phyloP scores from a whole-genome alignment of 495 filamentous ascomycete genomes.

The Patellaria atrata region DNA sequence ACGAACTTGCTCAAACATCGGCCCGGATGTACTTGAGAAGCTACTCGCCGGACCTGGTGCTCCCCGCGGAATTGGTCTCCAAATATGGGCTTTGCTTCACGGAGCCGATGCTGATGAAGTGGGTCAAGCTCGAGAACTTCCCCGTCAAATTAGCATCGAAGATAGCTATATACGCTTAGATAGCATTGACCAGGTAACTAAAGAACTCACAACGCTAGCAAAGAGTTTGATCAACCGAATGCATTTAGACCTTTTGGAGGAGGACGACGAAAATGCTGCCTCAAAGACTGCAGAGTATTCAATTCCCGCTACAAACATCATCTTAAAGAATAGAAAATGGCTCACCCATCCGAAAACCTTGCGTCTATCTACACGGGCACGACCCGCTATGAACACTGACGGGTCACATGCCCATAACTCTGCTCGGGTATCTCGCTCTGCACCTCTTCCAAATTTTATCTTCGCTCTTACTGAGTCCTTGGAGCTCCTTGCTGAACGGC shows the following conservation, averaged over 20 bases:
- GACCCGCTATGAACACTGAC: conserved; percentile 41
- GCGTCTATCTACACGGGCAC: conserved; percentile 59
- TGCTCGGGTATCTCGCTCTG: conserved; percentile 54
- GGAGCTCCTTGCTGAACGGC: conserved; percentile 44
- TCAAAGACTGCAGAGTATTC: background rate
- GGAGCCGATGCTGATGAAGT: conserved; percentile 54
- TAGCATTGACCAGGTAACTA: conserved; percentile 42
- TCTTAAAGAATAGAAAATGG: conserved; percentile 32
- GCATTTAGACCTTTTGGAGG: conserved; percentile 55
- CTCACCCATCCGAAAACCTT: conserved; percentile 55
- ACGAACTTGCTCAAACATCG: conserved; percentile 45
- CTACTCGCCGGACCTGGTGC: conserved; percentile 55
- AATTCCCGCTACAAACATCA: background rate
- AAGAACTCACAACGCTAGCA: conserved; percentile 48
- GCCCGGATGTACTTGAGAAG: conserved; percentile 42
- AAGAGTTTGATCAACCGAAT: conserved; percentile 64
- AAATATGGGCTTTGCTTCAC: conserved; percentile 46
- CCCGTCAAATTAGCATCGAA: conserved; percentile 86
- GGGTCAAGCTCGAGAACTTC: conserved; percentile 51
- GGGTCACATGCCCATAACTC: conserved; percentile 35
- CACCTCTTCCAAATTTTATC: conserved; percentile 51
- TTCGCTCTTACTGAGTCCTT: conserved; percentile 45
- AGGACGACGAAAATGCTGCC: conserved; percentile 21
- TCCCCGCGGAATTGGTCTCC: conserved; percentile 50
- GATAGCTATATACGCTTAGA: conserved; percentile 67